Evolutionary conservation across 148 eudicot species (phyloP).

Genomic region (Vaccinium myrtillus): DNA sequence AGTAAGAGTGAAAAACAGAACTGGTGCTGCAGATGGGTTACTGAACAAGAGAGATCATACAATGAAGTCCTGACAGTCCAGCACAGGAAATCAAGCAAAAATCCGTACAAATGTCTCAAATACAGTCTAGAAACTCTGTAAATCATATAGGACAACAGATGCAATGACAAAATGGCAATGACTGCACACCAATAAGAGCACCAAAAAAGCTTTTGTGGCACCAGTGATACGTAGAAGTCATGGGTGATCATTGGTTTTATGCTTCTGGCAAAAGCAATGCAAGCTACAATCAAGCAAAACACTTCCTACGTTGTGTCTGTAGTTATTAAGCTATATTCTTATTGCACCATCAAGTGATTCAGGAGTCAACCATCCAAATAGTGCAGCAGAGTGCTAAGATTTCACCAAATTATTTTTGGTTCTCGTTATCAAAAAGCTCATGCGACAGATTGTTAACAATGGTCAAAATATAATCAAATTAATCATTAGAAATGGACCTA

Average conservation of each 20-base stretch:
- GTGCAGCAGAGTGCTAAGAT: background rate
- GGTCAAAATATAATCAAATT: background rate
- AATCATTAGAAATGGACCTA: background rate
- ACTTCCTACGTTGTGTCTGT: background rate
- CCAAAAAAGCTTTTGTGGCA: background rate
- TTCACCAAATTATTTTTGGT: background rate
- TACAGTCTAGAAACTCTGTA: background rate
- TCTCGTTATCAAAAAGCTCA: background rate
- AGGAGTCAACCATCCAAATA: background rate
- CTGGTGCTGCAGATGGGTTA: background rate
- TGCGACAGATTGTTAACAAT: background rate
- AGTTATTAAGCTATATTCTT: background rate
- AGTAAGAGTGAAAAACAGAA: background rate
- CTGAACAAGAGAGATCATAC: background rate
- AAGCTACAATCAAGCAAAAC: background rate
- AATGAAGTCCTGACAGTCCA: background rate
- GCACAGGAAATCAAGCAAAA: slow-evolving; percentile 11
- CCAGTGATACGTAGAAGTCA: background rate
- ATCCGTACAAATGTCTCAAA: background rate
- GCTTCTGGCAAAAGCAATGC: background rate
- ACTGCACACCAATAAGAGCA: background rate
- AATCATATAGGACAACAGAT: background rate
- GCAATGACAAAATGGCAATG: background rate
- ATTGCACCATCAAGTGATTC: background rate
- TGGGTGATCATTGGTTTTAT: background rate